Evolutionary conservation across 2,329 filamentous ascomycete species (phyloP), one percentile per base, ranked within the genome.

Genomic region (Hirsutella minnesotensis): DNA sequence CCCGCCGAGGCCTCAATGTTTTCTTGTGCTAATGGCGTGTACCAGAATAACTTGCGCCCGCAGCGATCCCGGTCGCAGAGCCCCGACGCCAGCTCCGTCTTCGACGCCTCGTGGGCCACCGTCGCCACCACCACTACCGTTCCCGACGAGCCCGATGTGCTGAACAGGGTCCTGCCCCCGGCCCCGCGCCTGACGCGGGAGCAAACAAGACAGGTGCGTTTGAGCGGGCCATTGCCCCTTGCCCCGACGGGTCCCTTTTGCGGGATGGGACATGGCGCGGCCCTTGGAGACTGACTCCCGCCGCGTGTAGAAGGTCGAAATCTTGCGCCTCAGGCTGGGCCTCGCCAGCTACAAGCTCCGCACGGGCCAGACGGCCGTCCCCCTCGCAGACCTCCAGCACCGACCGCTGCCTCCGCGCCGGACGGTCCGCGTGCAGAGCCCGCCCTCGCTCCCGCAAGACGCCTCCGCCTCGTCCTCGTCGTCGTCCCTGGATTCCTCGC

Each of bases 311-410:
- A 73, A 75, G 61, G 80, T 79, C 18, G 75, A 83, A 54, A 74
- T 78, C 39, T 67, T 88, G 37, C 73, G 73, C 41, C 70, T 86
- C 9, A 74, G 83, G n/a, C 73, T 89, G 15, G 70, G 75, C 22
- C 72, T 87, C 18, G 84, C 82, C 13, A 75, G 74, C 54, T 88
- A 87, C 68, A 88, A 88, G 62, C 69, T 89, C 50, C 73, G 72
- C 44, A 88, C 83, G 2, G 79, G 83, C 46, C 84, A 89, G 60
- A 73, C 78, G 42, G 65, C 74, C 44, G 69, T 84, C 22, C 79
- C 82, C 1, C 70, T 86, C 47, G 68, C 78, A 43, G 63, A 75
- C 38, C 67, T 87, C 18, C 66, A 78, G 52, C 55, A 44, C 22
- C 57, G 54, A 39, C 61, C 60, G 5, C 50, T 64, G 13, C 50